Evolutionary conservation across 129 eudicot genomes (phyloP).

Genomic region (Rutidosis leptorrhynchoides): DNA sequence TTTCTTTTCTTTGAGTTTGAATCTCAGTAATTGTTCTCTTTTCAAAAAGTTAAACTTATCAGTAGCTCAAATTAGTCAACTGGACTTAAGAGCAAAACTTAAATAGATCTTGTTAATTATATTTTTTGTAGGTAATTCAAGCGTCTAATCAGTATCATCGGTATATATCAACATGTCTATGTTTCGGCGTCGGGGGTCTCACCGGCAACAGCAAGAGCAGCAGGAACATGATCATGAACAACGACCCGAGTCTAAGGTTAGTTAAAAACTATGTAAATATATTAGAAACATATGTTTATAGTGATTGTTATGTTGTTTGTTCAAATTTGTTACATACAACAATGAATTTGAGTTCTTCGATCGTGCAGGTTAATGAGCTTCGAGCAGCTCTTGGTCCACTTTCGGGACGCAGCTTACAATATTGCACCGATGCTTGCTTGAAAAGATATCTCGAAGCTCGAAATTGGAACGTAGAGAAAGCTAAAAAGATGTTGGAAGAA

Average conservation of each 20-base stretch:
- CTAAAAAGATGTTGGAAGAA: conserved; percentile 84
- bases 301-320: neutral
- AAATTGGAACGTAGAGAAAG: conserved; percentile 74
- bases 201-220: conserved; percentile 38
- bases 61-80: neutral
- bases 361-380: conserved; percentile 54
- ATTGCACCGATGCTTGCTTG: conserved; percentile 68
- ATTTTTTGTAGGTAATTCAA: neutral
- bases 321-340: conserved; percentile 6
- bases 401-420: conserved; percentile 43
- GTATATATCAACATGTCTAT: conserved; percentile 25
- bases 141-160: neutral
- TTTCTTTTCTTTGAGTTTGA: neutral
- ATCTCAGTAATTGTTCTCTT: conserved; percentile 4
- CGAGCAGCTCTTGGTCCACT: conserved; percentile 57
- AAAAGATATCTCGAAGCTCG: conserved; percentile 77
- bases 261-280: neutral
- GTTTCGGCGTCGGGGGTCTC: conserved; percentile 55
- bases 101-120: neutral
- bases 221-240: conserved; percentile 41
- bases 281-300: neutral
- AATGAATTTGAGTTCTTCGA: conserved; percentile 1
- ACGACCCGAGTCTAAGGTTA: conserved; percentile 52
- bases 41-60: neutral
- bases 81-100: neutral